These are phyloP conservation scores for Solanum hybrid DNA, from an alignment of 305 asterid species.

Conservation along the genomic window DNA sequence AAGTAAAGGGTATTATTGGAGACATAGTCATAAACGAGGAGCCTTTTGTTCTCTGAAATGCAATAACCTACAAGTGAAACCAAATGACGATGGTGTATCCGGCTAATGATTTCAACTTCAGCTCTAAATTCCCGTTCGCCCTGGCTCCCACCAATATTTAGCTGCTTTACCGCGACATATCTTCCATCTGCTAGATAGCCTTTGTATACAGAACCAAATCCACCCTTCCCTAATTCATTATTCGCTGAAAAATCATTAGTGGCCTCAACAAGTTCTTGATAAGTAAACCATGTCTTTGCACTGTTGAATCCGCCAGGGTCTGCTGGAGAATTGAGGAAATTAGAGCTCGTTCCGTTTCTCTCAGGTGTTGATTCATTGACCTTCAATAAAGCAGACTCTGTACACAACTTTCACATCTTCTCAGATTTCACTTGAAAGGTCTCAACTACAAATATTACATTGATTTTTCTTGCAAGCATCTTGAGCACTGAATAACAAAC, in stretches of 20 bases:
- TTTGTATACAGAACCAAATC: slow-evolving; percentile 85
- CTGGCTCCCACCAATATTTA: slow-evolving; percentile 70
- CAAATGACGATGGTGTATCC: slow-evolving; percentile 92
- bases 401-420: slow-evolving; percentile 12
- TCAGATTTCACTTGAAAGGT: slow-evolving; percentile 6
- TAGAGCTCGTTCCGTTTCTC: slow-evolving; percentile 31
- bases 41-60: slow-evolving; percentile 67
- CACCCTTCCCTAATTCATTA: slow-evolving; percentile 81
- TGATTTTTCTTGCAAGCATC: background rate
- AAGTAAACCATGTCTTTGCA: slow-evolving; percentile 65
- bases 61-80: slow-evolving; percentile 90
- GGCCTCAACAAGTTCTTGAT: slow-evolving; percentile 58
- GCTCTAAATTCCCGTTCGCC: slow-evolving; percentile 90
- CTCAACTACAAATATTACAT: background rate
- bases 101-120: slow-evolving; percentile 85
- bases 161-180: slow-evolving; percentile 79
- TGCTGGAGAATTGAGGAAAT: slow-evolving; percentile 29
- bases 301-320: slow-evolving; percentile 56
- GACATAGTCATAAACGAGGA: slow-evolving; percentile 78
- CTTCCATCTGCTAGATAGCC: slow-evolving; percentile 66
- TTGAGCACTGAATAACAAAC: background rate
- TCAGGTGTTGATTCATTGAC: slow-evolving; percentile 30
- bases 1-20: slow-evolving; percentile 80
- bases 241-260: slow-evolving; percentile 55
- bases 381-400: slow-evolving; percentile 55